These are phyloP conservation scores for Diaporthe sp. DNA, from an alignment of 2,329 filamentous ascomycete species.

Conservation along the genomic window DNA sequence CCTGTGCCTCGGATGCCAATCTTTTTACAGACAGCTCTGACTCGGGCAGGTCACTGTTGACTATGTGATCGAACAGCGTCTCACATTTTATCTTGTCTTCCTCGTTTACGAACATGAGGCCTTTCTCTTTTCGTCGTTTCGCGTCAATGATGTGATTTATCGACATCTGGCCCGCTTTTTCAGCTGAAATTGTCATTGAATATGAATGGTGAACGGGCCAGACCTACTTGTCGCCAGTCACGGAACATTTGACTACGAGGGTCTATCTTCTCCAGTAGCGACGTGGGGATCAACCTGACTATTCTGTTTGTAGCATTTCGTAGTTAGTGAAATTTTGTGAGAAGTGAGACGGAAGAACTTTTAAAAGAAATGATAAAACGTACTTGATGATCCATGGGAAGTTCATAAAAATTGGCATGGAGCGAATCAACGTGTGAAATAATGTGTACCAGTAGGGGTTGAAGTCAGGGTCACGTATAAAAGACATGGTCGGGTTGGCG, in stretches of 20 bases:
- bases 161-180: slow-evolving; percentile 13
- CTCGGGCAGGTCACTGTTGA: slow-evolving; percentile 42
- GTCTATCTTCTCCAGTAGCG: slow-evolving; percentile 3
- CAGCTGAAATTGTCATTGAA: too few species aligned
- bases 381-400: slow-evolving; percentile 36
- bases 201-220: neutral
- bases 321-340: too few species aligned
- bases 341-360: too few species aligned
- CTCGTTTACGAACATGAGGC: slow-evolving; percentile 36
- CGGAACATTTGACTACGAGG: slow-evolving; percentile 34
- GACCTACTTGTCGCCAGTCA: slow-evolving; percentile 28
- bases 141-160: slow-evolving; percentile 35
- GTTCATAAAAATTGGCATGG: slow-evolving; percentile 38
- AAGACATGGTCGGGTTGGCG: slow-evolving; percentile 20
- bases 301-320: too few species aligned
- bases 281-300: neutral
- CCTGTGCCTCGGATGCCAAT: slow-evolving; percentile 41
- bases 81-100: slow-evolving; percentile 28
- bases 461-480: slow-evolving; percentile 38
- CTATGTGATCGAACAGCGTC: slow-evolving; percentile 43
- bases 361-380: too few species aligned
- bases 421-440: slow-evolving; percentile 39
- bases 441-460: slow-evolving; percentile 39
- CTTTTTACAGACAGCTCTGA: slow-evolving; percentile 41
- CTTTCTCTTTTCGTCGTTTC: slow-evolving; percentile 37